Evolutionary conservation across 169 alveolate genomes (phyloP).

Genomic region (Ichthyophthirius multifiliis): DNA sequence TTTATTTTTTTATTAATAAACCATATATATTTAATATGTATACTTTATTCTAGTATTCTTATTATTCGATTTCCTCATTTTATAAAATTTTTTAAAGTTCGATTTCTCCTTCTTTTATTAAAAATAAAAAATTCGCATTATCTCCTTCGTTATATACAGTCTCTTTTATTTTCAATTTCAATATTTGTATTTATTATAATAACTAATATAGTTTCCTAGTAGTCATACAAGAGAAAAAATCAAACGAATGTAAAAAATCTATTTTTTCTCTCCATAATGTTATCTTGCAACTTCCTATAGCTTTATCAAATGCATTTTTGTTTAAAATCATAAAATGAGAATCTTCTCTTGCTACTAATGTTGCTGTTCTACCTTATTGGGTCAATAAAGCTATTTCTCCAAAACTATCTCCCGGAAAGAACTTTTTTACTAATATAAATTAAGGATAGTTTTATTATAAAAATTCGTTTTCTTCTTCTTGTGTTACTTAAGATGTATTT

Average conservation of each 20-base stretch:
- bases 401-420: neutral
- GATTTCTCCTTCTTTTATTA: neutral
- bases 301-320: neutral
- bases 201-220: neutral
- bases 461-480: neutral
- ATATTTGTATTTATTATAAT: neutral
- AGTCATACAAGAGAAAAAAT: neutral
- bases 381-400: conserved; percentile 2
- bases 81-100: neutral
- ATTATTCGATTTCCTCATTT: too few relatives aligned
- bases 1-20: neutral
- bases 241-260: neutral
- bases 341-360: neutral
- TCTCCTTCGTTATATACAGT: neutral
- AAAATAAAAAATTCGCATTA: neutral
- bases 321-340: neutral
- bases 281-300: neutral
- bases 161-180: neutral
- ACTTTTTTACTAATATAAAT: neutral
- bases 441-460: neutral
- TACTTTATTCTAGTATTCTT: too few relatives aligned
- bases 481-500: neutral
- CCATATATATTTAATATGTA: too few relatives aligned
- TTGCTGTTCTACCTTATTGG: neutral
- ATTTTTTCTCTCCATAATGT: neutral